These are phyloP conservation scores for Clonostachys rosea DNA, from an alignment of 2,329 filamentous ascomycete genomes.

Conservation along the genomic window DNA sequence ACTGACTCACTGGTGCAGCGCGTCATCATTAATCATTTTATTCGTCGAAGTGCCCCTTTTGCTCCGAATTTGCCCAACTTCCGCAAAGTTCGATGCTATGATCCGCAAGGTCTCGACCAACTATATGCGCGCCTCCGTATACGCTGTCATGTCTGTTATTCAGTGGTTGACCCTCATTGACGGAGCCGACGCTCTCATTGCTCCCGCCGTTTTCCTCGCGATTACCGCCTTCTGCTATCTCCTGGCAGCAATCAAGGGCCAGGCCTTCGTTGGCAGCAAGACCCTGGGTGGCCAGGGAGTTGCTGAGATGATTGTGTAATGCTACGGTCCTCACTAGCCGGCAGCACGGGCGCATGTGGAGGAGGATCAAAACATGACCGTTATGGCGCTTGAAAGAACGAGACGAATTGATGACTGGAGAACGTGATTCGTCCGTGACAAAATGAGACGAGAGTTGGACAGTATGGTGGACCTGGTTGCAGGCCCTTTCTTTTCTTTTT, in stretches of 20 bases:
- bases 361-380: too few species aligned
- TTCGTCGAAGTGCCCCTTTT: constrained; percentile 92
- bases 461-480: too few species aligned
- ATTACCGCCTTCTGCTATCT: constrained; percentile 78
- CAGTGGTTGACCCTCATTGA: constrained; percentile 79
- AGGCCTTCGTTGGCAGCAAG: constrained; percentile 89
- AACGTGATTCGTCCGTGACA: too few species aligned
- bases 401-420: too few species aligned
- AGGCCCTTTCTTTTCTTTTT: too few species aligned
- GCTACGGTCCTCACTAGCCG: too few species aligned
- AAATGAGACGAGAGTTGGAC: too few species aligned
- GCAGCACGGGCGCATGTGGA: too few species aligned
- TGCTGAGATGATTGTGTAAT: constrained; percentile 94
- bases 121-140: constrained; percentile 91
- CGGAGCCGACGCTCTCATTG: constrained; percentile 69
- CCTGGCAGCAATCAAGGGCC: constrained; percentile 73
- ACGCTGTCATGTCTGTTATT: constrained; percentile 71
- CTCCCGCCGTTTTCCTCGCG: constrained; percentile 75
- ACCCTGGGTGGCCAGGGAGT: constrained; percentile 90
- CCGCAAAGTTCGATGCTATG: constrained; percentile 77
- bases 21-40: constrained; percentile 68
- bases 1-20: constrained; percentile 33
- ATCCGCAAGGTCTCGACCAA: constrained; percentile 94
- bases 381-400: too few species aligned
- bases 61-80: constrained; percentile 96